Base-by-base conservation (phyloP, 164 flowering plant genomes). In the Hamamelis virginiana region DNA sequence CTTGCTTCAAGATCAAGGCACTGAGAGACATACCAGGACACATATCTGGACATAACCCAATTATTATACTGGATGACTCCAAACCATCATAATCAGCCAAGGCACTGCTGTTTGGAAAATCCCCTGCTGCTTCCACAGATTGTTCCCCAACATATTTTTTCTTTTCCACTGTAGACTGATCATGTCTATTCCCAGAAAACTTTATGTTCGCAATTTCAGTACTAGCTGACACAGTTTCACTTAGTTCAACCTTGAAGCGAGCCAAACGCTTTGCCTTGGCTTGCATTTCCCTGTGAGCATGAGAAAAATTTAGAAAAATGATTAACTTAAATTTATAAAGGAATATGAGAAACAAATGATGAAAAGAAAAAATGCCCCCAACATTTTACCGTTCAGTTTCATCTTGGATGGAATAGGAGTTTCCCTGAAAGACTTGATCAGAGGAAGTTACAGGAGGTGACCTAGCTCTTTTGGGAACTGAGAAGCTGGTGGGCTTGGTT, bases 31-130 rank as follows among this genome's bases (percentile, higher is more conserved):
- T 80, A 95, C 99, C 99, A 60, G 99, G 99, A 76, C 99, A 95
- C 99, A 95, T 95, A 71, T 95, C 97, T 6, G 87, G 88, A 76
- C 99, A 95, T 59, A 85, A 76, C 58, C 99, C 99, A 72, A 80
- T 72, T 65, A 95, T 86, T 69, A 79, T 65, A 65, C 61, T 70
- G 55, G 90, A 72, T 59, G 85, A 66, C 19, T 82, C 87, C 76
- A 53, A 19, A 67, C 79, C 85, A 67, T 85, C 92, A 81, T 71
- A 41, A 73, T 90, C 96, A 60, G 77, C 62, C 43, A 77, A 46
- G 61, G 53, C 65, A 72, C 71, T 71, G 55, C 66, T 78, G 69
- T 75, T 69, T 14, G 77, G 19, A 57, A 58, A 26, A 74, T 84
- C 82, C 53, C 68, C 77, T 0, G 60, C 46, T 21, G 66, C 72